Evolutionary conservation across 2,329 filamentous ascomycete species (phyloP), one percentile per base, ranked within the genome.

Genomic region (Tolypocladium pustulatum): DNA sequence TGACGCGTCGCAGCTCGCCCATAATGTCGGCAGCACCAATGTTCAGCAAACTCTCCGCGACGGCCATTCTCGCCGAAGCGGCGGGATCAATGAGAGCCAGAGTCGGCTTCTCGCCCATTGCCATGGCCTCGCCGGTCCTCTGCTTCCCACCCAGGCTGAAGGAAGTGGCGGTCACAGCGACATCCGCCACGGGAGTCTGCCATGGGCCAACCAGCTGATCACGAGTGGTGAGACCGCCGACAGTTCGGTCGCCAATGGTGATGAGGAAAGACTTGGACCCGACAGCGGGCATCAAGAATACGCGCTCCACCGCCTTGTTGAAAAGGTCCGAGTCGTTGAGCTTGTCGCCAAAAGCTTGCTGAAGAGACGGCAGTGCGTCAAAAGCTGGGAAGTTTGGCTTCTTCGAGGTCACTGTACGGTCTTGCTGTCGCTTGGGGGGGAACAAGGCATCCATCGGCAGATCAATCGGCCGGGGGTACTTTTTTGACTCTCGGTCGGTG

Each of bases 201-300:
- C 93, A 97, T 56, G 90, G 91, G 1, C 94, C 94, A 57, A 97
- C 93, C 84, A 97, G 92, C 73, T 97, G 94, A 69, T 97, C 94
- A 63, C 92, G 84, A 12, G 88, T 85, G 9, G 90, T 91, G 59
- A 97, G 80, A 56, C 93, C 94, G 63, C 93, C 93, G 36, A 97
- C 92, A 34, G 89, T 91, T 62, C 94, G 85, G 72, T 97, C 94
- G 55, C 89, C 92, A 64, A 97, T 99, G 1, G 94, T 97, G 68
- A 99, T 97, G 41, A 99, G 80, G 78, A 97, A 99, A 27, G 88
- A 91, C 75, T 97, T 97, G 27, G 92, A 97, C n/a, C 91, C 93
- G 27, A 97, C 94, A 1, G 92, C 84, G 25, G 94, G 93, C 57
- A 97, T 79, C 55, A 85, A 84, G 58, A 97, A 85, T 3, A 97